Percentiles rank a stretch among this genome's conserved stretches.
Evolutionary conservation across 768 basidiomycete species (phyloP).

Genomic region (Terana coerulea): DNA sequence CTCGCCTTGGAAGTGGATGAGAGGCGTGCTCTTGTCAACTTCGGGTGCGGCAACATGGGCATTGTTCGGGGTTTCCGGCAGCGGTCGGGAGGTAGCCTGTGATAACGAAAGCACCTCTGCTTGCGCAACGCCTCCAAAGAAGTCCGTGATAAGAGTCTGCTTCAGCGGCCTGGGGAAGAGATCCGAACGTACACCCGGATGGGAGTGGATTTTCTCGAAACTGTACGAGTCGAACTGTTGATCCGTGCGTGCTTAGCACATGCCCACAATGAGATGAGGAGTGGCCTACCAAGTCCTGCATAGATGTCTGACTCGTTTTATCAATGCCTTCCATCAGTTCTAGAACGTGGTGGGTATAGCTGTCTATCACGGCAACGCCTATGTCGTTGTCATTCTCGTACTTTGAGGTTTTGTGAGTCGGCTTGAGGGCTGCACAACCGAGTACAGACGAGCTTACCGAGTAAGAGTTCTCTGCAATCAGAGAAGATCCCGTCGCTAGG

Average conservation of each 20-base stretch:
- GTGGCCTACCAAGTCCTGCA: slow-evolving; percentile 76
- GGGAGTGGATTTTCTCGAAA: slow-evolving; percentile 69
- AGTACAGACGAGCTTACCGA: slow-evolving; percentile 52
- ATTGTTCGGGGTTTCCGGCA: not conserved
- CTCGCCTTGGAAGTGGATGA: too few relatives aligned
- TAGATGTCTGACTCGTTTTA: slow-evolving; percentile 78
- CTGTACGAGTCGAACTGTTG: slow-evolving; percentile 81
- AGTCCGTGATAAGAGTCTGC: slow-evolving; percentile 57
- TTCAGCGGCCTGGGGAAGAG: slow-evolving; percentile 70
- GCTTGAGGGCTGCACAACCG: not conserved
- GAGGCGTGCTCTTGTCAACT: not conserved
- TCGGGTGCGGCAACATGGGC: not conserved
- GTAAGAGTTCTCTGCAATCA: slow-evolving; percentile 86
- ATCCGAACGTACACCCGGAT: slow-evolving; percentile 86
- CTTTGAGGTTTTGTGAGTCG: slow-evolving; percentile 39
- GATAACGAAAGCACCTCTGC: slow-evolving; percentile 53
- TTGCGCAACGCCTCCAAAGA: slow-evolving; percentile 78
- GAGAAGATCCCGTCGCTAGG: slow-evolving; percentile 84
- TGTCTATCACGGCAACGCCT: slow-evolving; percentile 94
- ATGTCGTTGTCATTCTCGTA: slow-evolving; percentile 93
- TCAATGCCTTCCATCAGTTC: slow-evolving; percentile 90
- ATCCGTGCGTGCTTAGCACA: not conserved
- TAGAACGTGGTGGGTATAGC: slow-evolving; percentile 88
- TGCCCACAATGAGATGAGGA: not conserved
- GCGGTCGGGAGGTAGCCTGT: too few relatives aligned